A percentile compares a stretch with the other conserved stretches of the same genome.
These are phyloP conservation scores for Teunomyces barrocoloradensis DNA, from an alignment of 805 yeast species.

Conservation along the genomic window DNA sequence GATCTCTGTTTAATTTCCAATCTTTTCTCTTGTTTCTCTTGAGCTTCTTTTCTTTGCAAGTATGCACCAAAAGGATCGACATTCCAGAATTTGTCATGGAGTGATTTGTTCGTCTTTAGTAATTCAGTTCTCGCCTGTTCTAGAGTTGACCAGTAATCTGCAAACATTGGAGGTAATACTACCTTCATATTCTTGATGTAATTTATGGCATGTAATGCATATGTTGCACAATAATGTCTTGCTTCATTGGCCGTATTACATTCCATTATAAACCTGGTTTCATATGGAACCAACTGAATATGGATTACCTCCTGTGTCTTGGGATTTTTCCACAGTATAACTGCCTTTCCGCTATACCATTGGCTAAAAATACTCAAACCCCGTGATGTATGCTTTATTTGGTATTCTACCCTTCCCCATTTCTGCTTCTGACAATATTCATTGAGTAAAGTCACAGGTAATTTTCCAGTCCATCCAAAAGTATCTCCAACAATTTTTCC, in stretches of 20 bases:
- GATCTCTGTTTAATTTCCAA: slow-evolving; percentile 43
- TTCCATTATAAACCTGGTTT: slow-evolving; percentile 44
- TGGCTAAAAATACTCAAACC: slow-evolving; percentile 17
- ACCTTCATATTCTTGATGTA: slow-evolving; percentile 80
- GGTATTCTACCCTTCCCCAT: slow-evolving; percentile 86
- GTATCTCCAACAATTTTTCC: slow-evolving; percentile 51
- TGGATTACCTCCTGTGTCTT: slow-evolving; percentile 68
- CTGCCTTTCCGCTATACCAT: slow-evolving; percentile 49
- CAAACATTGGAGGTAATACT: slow-evolving; percentile 82
- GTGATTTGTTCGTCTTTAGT: slow-evolving; percentile 42
- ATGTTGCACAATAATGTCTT: slow-evolving; percentile 86
- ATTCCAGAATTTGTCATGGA: slow-evolving; percentile 54
- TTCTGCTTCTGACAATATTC: slow-evolving; percentile 85
- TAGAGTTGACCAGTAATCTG: slow-evolving; percentile 71
- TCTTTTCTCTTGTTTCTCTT: slow-evolving; percentile 46
- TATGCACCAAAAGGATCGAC: slow-evolving; percentile 75
- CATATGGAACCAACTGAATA: slow-evolving; percentile 55
- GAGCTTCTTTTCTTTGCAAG: slow-evolving; percentile 52
- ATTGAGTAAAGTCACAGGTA: slow-evolving; percentile 81
- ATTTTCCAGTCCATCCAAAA: slow-evolving; percentile 90
- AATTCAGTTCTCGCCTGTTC: slow-evolving; percentile 57
- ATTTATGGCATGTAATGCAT: slow-evolving; percentile 75
- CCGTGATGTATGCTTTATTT: slow-evolving; percentile 41
- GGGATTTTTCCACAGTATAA: slow-evolving; percentile 72
- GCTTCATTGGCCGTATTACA: slow-evolving; percentile 81